A percentile compares a stretch with the other conserved stretches of the same genome.
Evolutionary conservation across 345 rosid genomes (phyloP).

Genomic region (Murraya koenigii): DNA sequence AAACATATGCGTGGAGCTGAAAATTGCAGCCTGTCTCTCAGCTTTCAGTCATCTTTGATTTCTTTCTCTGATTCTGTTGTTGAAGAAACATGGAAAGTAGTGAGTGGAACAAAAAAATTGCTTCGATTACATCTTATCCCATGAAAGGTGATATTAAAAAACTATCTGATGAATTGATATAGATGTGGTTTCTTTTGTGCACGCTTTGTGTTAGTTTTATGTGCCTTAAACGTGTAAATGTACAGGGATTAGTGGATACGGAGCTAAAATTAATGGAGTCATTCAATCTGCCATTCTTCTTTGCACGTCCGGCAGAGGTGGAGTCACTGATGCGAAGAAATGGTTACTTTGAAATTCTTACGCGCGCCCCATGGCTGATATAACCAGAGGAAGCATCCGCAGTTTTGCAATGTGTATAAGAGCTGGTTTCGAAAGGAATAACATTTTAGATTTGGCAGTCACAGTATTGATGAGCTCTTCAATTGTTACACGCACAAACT

Average conservation of each 20-base stretch:
- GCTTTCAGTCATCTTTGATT: too few species aligned
- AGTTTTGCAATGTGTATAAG: not conserved
- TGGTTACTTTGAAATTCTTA: not conserved
- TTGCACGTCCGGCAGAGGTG: not conserved
- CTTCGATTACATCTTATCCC: not conserved
- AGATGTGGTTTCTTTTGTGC: too few species aligned
- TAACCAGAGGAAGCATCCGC: not conserved
- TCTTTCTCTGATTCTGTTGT: too few species aligned
- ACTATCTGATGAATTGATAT: too few species aligned
- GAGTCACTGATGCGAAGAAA: not conserved
- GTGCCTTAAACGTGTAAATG: not conserved
- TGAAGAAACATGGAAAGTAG: not conserved
- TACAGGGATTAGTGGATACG: slow-evolving; percentile 10
- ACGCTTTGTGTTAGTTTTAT: not conserved
- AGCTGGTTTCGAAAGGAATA: not conserved
- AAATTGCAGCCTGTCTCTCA: too few species aligned
- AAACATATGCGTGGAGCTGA: too few species aligned
- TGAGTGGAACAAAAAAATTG: too few species aligned
- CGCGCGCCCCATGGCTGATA: too few species aligned
- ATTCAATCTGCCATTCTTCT: not conserved
- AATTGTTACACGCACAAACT: not conserved
- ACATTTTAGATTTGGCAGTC: not conserved
- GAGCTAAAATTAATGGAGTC: slow-evolving; percentile 4
- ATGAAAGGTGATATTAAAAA: not conserved
- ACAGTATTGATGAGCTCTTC: not conserved